Evolutionary conservation across 2,329 filamentous ascomycete genomes (phyloP), one percentile per base, ranked within the genome.

Genomic region (Magnaporthales sp.): DNA sequence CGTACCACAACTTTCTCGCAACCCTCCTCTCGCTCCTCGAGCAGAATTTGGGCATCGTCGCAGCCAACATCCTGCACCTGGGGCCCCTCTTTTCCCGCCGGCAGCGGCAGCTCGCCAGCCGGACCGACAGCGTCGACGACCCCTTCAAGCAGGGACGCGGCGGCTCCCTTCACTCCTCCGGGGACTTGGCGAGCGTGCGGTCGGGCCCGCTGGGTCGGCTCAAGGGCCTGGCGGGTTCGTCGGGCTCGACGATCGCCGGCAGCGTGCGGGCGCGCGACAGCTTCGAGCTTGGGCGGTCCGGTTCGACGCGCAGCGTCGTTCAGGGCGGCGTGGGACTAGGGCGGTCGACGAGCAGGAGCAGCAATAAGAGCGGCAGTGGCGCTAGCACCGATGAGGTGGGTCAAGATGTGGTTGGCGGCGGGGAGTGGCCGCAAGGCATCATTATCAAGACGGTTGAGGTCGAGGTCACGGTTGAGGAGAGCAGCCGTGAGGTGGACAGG

Each of bases 1-100:
- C 70, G 7, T 73, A 72, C 58, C 71, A 74, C 63, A 70, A 73
- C 7, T 75, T 78, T 63, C 70, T 71, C 67, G 72, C 72, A 15
- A 76, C 72, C 8, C 71, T 78, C 31, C 70, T 79, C 38, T 73
- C 74, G 15, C 72, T 76, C 6, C 71, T 78, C 11, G 75, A 78
- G 65, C 74, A 77, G 66, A 80, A 78, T 70, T 63, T 78, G n/a
- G 73, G 74, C 67, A 75, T 79, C 29, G 68, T 77, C 10, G 72
- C 76, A 9, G 74, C 77, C 51, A 79, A 79, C 68, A 70, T 78
- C 13, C 70, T 79, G 1, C 74, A 75, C 27, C 70, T 78, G 29
- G 72, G 75, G 2, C 70, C 75, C 3, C 71, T 78, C 31, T 75
- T 75, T 68, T 71, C 71, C 58, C 64, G 67, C 1, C 30, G 31